Evolutionary conservation across 441 rosid species (phyloP).

Genomic region (Raphanus hybrid): DNA sequence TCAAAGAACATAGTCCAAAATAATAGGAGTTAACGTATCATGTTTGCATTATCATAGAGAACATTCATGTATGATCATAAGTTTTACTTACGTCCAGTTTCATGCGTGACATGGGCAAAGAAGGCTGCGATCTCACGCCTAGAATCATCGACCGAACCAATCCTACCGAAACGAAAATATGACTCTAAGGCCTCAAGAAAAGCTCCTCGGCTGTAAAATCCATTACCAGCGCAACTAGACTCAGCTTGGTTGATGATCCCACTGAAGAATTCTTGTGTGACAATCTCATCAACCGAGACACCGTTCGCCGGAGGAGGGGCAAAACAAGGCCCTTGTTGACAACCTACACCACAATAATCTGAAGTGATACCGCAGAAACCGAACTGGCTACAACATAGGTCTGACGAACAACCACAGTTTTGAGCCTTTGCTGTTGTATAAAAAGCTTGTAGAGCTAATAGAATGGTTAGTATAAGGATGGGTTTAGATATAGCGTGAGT

Average conservation of each 20-base stretch:
- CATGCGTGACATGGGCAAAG: constrained; percentile 72
- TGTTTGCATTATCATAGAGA: background rate
- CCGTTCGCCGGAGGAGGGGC: constrained; percentile 42
- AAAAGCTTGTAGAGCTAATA: constrained; percentile 19
- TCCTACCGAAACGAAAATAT: constrained; percentile 53
- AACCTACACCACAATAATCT: constrained; percentile 46
- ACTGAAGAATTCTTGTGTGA: constrained; percentile 52
- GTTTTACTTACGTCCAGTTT: constrained; percentile 58
- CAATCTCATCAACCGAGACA: constrained; percentile 48
- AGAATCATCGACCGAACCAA: constrained; percentile 53
- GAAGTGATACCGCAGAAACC: constrained; percentile 43
- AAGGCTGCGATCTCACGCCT: constrained; percentile 66
- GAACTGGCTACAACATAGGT: constrained; percentile 43
- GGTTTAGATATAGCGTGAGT: constrained; percentile 31
- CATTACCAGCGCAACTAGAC: constrained; percentile 47
- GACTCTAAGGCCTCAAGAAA: constrained; percentile 52
- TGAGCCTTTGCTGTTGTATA: constrained; percentile 31
- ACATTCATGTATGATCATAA: background rate
- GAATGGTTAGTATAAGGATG: constrained; percentile 25
- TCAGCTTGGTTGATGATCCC: constrained; percentile 52
- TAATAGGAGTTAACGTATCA: background rate
- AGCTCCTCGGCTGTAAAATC: constrained; percentile 53
- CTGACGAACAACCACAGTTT: constrained; percentile 43
- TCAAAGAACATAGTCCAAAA: background rate
- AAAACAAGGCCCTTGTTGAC: constrained; percentile 47